Conservation (phyloP, 2,329 filamentous ascomycete genomes). For the Epichloe aotearoae region DNA sequence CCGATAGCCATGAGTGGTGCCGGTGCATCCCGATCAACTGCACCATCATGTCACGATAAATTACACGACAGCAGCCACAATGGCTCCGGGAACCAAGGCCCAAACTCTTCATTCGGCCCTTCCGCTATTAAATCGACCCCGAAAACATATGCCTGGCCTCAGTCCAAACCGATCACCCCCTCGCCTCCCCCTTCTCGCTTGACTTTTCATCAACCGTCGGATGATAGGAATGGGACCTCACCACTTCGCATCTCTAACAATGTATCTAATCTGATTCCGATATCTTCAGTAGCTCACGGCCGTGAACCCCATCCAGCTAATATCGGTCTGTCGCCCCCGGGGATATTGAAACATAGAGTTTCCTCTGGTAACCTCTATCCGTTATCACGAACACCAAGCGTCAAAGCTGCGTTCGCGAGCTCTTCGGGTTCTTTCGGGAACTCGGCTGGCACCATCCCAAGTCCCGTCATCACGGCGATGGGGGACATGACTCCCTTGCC, state of each 20-base stretch:
- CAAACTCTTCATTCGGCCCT: conserved; percentile 5
- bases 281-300: conserved; percentile 10
- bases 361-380: conserved; percentile 28
- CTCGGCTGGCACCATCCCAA: conserved; percentile 55
- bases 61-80: conserved; percentile 1
- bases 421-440: conserved; percentile 38
- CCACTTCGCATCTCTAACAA: conserved; percentile 28
- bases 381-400: conserved; percentile 45
- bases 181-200: conserved; percentile 20
- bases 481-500: conserved; percentile 67
- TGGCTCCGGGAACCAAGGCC: conserved; percentile 1
- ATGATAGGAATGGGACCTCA: conserved; percentile 9
- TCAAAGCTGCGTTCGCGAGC: conserved; percentile 41
- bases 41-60: conserved; percentile 14
- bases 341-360: conserved; percentile 15
- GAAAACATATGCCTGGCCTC: conserved; percentile 13
- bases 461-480: conserved; percentile 62
- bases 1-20: conserved; percentile 18
- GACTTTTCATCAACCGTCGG: conserved; percentile 4
- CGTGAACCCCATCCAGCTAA: conserved; percentile 24
- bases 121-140: conserved; percentile 8
- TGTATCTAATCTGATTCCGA: conserved; percentile 9
- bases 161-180: conserved; percentile 16
- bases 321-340: conserved; percentile 18
- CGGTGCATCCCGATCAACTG: conserved; percentile 14